Evolutionary conservation across 164 flowering plant species (phyloP).

Genomic region (Aristolochia contorta): DNA sequence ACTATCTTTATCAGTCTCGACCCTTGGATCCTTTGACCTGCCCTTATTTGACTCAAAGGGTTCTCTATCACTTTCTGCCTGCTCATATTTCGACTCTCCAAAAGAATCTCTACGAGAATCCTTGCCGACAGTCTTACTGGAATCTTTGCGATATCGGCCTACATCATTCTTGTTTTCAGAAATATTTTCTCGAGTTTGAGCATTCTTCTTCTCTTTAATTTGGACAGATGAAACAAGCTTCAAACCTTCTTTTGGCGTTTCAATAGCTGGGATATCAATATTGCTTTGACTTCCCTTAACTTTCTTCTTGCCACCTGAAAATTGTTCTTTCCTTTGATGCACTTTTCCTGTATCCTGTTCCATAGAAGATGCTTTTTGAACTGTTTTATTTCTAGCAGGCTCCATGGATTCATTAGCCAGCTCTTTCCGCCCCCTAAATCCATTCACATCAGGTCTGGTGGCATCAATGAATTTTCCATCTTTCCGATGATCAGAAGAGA

Average conservation of each 20-base stretch:
- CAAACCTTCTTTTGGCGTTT: slow-evolving; percentile 20
- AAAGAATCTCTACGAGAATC: slow-evolving; percentile 7
- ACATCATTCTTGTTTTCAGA: slow-evolving; percentile 20
- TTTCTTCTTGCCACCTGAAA: slow-evolving; percentile 29
- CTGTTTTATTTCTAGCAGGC: slow-evolving; percentile 13
- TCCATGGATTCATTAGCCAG: slow-evolving; percentile 8
- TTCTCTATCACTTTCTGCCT: slow-evolving; percentile 8
- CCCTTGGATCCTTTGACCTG: slow-evolving; percentile 20
- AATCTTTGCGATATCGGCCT: slow-evolving; percentile 7
- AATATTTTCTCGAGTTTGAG: slow-evolving; percentile 9
- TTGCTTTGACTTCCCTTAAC: slow-evolving; percentile 20
- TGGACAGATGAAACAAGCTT: slow-evolving; percentile 13
- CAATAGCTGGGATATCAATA: slow-evolving; percentile 9
- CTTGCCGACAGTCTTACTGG: slow-evolving; percentile 8
- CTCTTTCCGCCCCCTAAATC: slow-evolving; percentile 20
- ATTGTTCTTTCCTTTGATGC: slow-evolving; percentile 12
- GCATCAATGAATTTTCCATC: slow-evolving; percentile 13
- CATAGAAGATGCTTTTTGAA: slow-evolving; percentile 10
- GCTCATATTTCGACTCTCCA: slow-evolving; percentile 13
- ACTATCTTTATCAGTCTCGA: slow-evolving; percentile 22
- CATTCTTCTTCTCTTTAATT: slow-evolving; percentile 16
- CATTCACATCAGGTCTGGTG: slow-evolving; percentile 12
- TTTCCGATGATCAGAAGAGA: slow-evolving; percentile 8
- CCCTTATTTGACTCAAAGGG: slow-evolving; percentile 7
- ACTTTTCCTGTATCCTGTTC: slow-evolving; percentile 10